Evolutionary conservation across 2,329 filamentous ascomycete species (phyloP), one percentile per base, ranked within the genome.

Genomic region (Triangularia verruculosa): DNA sequence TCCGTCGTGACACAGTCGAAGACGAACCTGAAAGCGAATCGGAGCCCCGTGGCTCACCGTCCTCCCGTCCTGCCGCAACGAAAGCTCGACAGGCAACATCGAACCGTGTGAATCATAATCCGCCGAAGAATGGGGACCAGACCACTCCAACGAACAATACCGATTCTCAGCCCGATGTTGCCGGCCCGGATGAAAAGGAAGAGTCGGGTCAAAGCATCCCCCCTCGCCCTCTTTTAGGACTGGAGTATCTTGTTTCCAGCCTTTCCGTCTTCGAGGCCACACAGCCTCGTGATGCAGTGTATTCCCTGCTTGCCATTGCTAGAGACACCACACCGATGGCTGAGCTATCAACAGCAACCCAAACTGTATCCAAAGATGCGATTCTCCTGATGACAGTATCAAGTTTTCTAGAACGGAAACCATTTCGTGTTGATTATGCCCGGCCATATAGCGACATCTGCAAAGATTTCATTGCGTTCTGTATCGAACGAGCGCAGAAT

Each of bases 241-340:
- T 78, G 1, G 75, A 78, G 57, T 73, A 74, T 57, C 70, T 78
- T 0, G 75, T 78, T 0, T 72, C 75, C 0, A 70, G 47, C 2
- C 57, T 78, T n/a, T 67, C 69, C 1, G 71, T 72, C 0, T 77
- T 77, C 63, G 65, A 75, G 2, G 67, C 69, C 3, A 62, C 62
- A 0, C 61, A 71, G 34, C 70, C 75, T 0, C 72, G 72, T 6
- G 75, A 78, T 55, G 69, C 69, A 0, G 68, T 77, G 1, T 78
- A 76, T 55, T 69, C 74, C 0, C 61, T 78, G 1, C 66, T 78
- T 0, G 72, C 73, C 3, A 74, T 78, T 30, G 69, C 76, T 0
- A 70, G 70, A n/a, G 75, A 78, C 52, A 70, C 73, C 0, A n/a
- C 53, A 6, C 60, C 60, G 1, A 51, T 67, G 64, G 12, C 74